Evolutionary conservation across 306 rosid genomes (phyloP).

Genomic region (Castanopsis chinensis): DNA sequence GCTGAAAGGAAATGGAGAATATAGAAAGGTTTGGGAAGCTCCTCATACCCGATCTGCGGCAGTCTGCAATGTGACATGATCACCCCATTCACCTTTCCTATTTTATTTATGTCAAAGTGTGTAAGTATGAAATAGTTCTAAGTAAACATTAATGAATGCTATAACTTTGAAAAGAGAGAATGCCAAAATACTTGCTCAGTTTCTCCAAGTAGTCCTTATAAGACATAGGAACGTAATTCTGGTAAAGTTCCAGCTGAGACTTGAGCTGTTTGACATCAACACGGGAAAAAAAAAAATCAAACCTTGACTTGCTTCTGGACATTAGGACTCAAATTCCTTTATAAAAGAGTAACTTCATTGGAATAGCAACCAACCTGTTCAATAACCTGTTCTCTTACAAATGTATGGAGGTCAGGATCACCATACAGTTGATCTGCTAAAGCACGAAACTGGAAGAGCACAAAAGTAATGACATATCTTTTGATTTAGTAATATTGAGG

Average conservation of each 20-base stretch:
- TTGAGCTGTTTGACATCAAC: conserved; percentile 51
- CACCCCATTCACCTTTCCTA: conserved; percentile 98
- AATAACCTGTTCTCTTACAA: conserved; percentile 73
- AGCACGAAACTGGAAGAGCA: conserved; percentile 72
- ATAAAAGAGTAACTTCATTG: not conserved
- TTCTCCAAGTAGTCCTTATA: conserved; percentile 74
- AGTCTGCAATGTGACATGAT: conserved; percentile 93
- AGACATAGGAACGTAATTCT: conserved; percentile 75
- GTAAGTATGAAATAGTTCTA: conserved; percentile 18
- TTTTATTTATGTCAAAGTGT: conserved; percentile 21
- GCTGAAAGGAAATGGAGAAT: conserved; percentile 3
- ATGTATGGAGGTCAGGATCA: conserved; percentile 65
- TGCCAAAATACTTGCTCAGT: conserved; percentile 63
- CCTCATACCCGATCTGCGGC: conserved; percentile 88
- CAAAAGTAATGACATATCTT: conserved; percentile 21
- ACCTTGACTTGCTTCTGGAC: not conserved
- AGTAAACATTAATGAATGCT: not conserved
- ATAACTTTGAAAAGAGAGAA: conserved; percentile 9
- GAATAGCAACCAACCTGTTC: conserved; percentile 54
- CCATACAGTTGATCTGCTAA: conserved; percentile 91
- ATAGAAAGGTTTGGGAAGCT: not conserved
- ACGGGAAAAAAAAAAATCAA: not conserved
- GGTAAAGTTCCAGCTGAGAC: conserved; percentile 49
- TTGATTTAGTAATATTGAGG: conserved; percentile 1
- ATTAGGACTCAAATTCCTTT: conserved; percentile 12